Conservation (phyloP, 2,329 filamentous ascomycete species). For the Aspergillus arachidicola region DNA sequence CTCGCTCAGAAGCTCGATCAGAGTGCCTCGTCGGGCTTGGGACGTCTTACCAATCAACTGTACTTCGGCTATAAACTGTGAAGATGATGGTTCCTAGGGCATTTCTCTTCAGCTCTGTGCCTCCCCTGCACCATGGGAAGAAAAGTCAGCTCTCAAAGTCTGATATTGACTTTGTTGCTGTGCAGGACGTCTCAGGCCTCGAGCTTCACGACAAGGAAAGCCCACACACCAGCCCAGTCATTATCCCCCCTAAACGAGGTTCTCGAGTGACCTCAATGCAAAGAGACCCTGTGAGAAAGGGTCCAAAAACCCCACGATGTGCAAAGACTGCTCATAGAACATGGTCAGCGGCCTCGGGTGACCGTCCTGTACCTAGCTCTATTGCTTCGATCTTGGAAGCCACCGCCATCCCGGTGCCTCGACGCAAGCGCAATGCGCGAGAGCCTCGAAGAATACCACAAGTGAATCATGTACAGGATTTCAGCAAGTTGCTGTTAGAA, state of each 20-base stretch:
- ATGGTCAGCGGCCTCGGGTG: conserved; percentile 31
- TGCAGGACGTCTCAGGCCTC: conserved; percentile 18
- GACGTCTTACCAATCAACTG: conserved; percentile 19
- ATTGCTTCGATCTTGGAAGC: conserved; percentile 61
- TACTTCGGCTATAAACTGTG: conserved; percentile 19
- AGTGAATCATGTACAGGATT: conserved; percentile 49
- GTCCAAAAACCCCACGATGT: conserved; percentile 24
- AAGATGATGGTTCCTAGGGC: conserved; percentile 48
- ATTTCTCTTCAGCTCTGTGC: conserved; percentile 39
- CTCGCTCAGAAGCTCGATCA: conserved; percentile 43
- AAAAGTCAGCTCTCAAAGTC: conserved; percentile 11
- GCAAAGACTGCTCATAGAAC: conserved; percentile 26
- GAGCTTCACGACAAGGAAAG: conserved; percentile 19
- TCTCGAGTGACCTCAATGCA: conserved; percentile 25
- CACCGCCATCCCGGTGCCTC: conserved; percentile 60
- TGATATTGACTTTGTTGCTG: conserved; percentile 10
- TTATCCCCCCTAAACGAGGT: conserved; percentile 39
- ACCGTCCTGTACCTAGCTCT: conserved; percentile 54
- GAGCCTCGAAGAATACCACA: conserved; percentile 43
- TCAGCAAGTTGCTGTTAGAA: conserved; percentile 60
- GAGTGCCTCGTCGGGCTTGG: conserved; percentile 42
- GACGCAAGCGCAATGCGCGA: conserved; percentile 41
- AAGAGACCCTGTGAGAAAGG: conserved; percentile 17
- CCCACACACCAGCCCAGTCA: conserved; percentile 34
- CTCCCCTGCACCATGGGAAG: conserved; percentile 21